Evolutionary conservation across 768 basidiomycete genomes (phyloP), one percentile per base, ranked within the genome.

Genomic region (Tulasnella sp.): DNA sequence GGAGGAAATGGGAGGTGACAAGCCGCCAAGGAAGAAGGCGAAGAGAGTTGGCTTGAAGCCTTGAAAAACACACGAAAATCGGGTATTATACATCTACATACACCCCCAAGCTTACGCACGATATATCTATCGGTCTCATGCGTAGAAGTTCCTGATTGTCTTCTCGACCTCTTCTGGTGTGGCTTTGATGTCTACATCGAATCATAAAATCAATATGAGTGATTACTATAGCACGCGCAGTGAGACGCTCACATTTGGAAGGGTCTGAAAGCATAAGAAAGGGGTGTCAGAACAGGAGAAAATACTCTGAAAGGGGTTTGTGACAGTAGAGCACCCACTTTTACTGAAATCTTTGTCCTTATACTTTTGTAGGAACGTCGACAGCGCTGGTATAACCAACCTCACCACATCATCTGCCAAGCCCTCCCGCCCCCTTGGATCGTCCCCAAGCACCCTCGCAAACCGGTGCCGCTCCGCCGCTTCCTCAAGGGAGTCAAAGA

Each of bases 271-370:
- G 34, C 5, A 15, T 38, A 38, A 15, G 7, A 38, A n/a, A n/a
- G n/a, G 34, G 34, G 34, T 15, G 15, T 5, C 34, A 38, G 7
- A 38, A 38, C 34, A 38, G 34, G 15, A 38, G 34, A n/a, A n/a
- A n/a, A n/a, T n/a, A n/a, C n/a, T n/a, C n/a, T n/a, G n/a, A n/a
- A n/a, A n/a, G n/a, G n/a, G n/a, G n/a, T n/a, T n/a, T n/a, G n/a
- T n/a, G n/a, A n/a, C n/a, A n/a, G n/a, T n/a, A n/a, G 26, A 54
- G 11, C 1, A 73, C 79, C 67, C 64, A 89, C 89, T 88, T 73
- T 86, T 88, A 69, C 87, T 88, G 65, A 89, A 88, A 64, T 90
- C 87, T 69, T 85, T 88, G 44, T 87, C 88, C 38, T 76, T 77
- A 65, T 86, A 81, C 68, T 83, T 85, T 70, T 85, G 83, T 62